phyloP scores from a whole-genome alignment of 176 grass and related monocot genomes.

The Cocos nucifera region DNA sequence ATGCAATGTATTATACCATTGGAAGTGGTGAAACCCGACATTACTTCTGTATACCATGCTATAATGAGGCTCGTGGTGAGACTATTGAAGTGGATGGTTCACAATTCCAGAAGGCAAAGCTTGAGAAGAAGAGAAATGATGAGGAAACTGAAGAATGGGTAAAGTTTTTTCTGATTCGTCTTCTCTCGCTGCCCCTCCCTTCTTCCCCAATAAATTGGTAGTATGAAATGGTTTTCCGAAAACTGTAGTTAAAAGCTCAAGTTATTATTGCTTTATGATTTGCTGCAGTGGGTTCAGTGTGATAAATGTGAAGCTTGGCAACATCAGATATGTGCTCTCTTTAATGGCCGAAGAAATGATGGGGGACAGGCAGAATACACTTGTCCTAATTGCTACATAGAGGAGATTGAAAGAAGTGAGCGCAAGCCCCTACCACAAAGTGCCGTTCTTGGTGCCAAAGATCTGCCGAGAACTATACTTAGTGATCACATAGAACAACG shows the following conservation, averaged over 20 bases:
- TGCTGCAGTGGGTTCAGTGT: slow-evolving; percentile 52
- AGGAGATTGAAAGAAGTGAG: slow-evolving; percentile 73
- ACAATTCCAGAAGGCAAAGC: slow-evolving; percentile 46
- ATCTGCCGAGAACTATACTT: slow-evolving; percentile 84
- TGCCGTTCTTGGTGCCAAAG: slow-evolving; percentile 98
- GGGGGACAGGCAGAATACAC: slow-evolving; percentile 96
- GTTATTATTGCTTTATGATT: too few species aligned
- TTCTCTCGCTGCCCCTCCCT: too few species aligned
- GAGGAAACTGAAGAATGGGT: too few species aligned
- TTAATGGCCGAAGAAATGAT: slow-evolving; percentile 96
- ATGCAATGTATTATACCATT: slow-evolving; percentile 85
- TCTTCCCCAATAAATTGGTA: too few species aligned
- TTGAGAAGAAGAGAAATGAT: slow-evolving; percentile 96
- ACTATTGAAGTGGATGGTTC: slow-evolving; percentile 75
- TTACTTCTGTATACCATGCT: slow-evolving; percentile 84
- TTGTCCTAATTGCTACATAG: slow-evolving; percentile 82
- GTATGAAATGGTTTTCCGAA: too few species aligned
- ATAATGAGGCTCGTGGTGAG: slow-evolving; percentile 88
- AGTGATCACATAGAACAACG: slow-evolving; percentile 95
- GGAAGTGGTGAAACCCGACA: slow-evolving; percentile 79
- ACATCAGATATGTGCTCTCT: slow-evolving; percentile 96
- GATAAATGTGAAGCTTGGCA: slow-evolving; percentile 99
- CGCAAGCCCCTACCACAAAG: slow-evolving; percentile 90
- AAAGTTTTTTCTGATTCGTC: too few species aligned
- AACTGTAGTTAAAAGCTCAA: too few species aligned